Percentiles rank a stretch among this genome's conserved stretches.
Evolutionary conservation across 306 rosid genomes (phyloP).

Genomic region (Carpinus viminea): DNA sequence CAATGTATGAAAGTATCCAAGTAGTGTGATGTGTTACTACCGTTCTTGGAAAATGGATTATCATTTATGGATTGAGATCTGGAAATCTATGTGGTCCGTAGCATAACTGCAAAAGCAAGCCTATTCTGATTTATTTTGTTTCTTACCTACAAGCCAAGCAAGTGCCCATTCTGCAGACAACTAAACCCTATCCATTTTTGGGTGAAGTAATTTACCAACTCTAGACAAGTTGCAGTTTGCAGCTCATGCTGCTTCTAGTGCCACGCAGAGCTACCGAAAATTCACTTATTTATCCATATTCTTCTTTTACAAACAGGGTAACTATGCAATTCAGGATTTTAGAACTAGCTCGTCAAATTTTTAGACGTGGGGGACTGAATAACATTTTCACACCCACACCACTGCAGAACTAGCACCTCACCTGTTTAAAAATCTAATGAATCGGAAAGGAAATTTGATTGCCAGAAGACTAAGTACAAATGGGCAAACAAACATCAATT

Average conservation of each 20-base stretch:
- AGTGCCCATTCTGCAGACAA: neutral
- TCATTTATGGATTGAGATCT: neutral
- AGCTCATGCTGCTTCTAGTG: neutral
- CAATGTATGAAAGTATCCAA: neutral
- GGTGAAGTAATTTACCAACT: neutral
- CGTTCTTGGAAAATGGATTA: neutral
- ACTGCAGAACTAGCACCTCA: neutral
- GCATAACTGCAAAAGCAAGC: neutral
- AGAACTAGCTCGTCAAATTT: too few relatives aligned
- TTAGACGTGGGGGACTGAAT: too few relatives aligned
- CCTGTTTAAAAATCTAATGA: neutral
- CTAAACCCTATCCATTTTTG: neutral
- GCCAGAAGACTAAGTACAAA: too few relatives aligned
- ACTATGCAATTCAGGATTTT: too few relatives aligned
- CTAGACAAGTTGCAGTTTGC: neutral
- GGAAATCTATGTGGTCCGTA: neutral
- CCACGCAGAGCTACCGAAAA: neutral
- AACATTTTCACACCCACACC: neutral
- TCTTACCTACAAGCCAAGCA: slow-evolving; percentile 6
- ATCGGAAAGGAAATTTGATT: neutral
- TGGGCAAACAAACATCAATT: too few relatives aligned
- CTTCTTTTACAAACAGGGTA: too few relatives aligned
- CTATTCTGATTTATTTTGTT: neutral
- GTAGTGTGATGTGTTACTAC: neutral
- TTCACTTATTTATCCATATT: neutral